These are phyloP conservation scores for Zygotorulaspora chibaensis DNA, from an alignment of 805 yeast genomes.

Conservation along the genomic window DNA sequence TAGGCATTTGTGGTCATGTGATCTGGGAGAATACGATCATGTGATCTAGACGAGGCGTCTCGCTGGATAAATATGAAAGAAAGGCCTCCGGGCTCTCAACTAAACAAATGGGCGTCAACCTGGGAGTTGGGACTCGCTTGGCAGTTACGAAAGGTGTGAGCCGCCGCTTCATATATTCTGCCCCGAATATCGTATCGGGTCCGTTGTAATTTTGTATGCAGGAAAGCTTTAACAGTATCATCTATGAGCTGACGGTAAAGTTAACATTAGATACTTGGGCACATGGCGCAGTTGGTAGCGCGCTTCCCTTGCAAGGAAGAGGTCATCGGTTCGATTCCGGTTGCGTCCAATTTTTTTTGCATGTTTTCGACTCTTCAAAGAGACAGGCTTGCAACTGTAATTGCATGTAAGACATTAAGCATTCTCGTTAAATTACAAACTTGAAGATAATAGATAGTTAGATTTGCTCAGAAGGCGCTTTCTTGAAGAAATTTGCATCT, in stretches of 20 bases:
- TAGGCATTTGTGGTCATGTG: too few species aligned
- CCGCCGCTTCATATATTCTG: background rate
- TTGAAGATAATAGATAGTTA: background rate
- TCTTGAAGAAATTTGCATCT: background rate
- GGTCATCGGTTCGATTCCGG: conserved; percentile 79
- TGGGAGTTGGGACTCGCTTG: background rate
- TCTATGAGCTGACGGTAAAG: too few species aligned
- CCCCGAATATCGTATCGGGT: too few species aligned
- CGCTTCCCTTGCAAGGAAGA: conserved; percentile 74
- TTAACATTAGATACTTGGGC: conserved; percentile 48
- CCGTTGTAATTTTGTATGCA: too few species aligned
- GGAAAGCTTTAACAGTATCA: too few species aligned
- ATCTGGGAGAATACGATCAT: background rate
- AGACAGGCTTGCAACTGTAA: too few species aligned
- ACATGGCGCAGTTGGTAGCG: conserved; percentile 83
- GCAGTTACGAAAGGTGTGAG: background rate
- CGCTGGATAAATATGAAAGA: too few species aligned
- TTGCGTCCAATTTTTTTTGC: conserved; percentile 51
- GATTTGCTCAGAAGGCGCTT: too few species aligned
- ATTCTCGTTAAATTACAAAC: background rate
- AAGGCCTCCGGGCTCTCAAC: too few species aligned
- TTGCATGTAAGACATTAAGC: background rate
- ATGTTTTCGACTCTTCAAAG: background rate
- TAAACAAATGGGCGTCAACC: too few species aligned
- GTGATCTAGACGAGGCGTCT: background rate